phyloP scores from a whole-genome alignment of 768 basidiomycete species.

The Sistotremastrum suecicum region DNA sequence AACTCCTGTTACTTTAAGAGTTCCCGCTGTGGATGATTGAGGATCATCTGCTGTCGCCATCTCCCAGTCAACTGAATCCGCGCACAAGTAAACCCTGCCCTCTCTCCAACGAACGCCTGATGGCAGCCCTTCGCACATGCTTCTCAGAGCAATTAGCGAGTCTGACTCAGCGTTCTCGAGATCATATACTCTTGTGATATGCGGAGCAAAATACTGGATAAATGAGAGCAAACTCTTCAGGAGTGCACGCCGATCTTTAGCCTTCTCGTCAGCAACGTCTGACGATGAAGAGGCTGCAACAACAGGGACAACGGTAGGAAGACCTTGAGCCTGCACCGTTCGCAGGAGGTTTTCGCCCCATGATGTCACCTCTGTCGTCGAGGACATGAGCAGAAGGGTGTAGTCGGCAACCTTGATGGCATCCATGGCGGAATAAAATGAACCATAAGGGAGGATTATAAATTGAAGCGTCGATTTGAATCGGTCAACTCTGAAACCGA shows the following conservation, averaged over 20 bases:
- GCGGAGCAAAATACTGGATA: slow-evolving; percentile 87
- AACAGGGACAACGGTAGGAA: slow-evolving; percentile 70
- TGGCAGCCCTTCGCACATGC: slow-evolving; percentile 77
- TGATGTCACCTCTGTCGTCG: slow-evolving; percentile 63
- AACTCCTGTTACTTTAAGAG: slow-evolving; percentile 65
- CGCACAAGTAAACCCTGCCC: slow-evolving; percentile 62
- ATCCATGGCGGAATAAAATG: slow-evolving; percentile 68
- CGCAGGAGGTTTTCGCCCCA: slow-evolving; percentile 85
- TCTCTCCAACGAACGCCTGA: slow-evolving; percentile 71
- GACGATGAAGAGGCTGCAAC: slow-evolving; percentile 36
- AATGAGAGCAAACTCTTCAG: slow-evolving; percentile 88
- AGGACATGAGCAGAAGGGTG: slow-evolving; percentile 72
- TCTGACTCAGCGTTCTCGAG: slow-evolving; percentile 44
- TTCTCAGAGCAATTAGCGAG: slow-evolving; percentile 54
- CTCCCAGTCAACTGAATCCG: slow-evolving; percentile 49
- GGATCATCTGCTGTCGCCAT: not conserved
- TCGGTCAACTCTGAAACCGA: slow-evolving; percentile 50
- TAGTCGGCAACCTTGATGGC: slow-evolving; percentile 85
- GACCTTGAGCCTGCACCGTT: slow-evolving; percentile 79
- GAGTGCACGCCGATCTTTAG: slow-evolving; percentile 51
- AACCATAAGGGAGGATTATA: slow-evolving; percentile 56
- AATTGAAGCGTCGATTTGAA: slow-evolving; percentile 90
- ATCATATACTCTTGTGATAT: slow-evolving; percentile 65
- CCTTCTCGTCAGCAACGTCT: slow-evolving; percentile 18
- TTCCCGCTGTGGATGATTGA: slow-evolving; percentile 28